These are phyloP conservation scores for Claviceps cyperi DNA, from an alignment of 2,329 filamentous ascomycete genomes.

Conservation along the genomic window DNA sequence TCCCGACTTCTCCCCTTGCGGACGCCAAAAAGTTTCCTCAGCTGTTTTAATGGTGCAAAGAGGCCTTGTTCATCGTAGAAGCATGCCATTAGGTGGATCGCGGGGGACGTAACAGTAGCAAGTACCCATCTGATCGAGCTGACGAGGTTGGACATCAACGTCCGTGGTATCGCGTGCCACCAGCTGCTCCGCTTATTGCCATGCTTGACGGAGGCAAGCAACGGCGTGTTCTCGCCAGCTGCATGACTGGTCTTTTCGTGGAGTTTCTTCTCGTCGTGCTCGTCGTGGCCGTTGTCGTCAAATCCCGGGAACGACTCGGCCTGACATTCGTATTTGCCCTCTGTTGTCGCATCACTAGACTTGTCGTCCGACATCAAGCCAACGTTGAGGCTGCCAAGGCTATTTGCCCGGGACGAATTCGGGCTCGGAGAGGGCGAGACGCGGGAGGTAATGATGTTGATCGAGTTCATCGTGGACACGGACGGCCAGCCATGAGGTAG, in stretches of 20 bases:
- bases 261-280: constrained; percentile 23
- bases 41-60: constrained; percentile 64
- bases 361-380: constrained; percentile 30
- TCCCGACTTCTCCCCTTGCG: constrained; percentile 24
- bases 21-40: constrained; percentile 47
- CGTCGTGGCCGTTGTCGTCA: constrained; percentile 22
- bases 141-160: constrained; percentile 57
- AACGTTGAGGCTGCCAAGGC: constrained; percentile 37
- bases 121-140: constrained; percentile 67
- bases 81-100: constrained; percentile 66
- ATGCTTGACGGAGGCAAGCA: constrained; percentile 29
- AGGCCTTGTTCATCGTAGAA: constrained; percentile 69
- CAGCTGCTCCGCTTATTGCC: constrained; percentile 24
- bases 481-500: constrained; percentile 38
- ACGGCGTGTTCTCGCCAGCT: constrained; percentile 50
- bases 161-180: constrained; percentile 48
- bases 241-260: constrained; percentile 18
- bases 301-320: constrained; percentile 23
- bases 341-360: constrained; percentile 18
- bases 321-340: constrained; percentile 20
- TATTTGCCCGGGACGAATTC: constrained; percentile 44
- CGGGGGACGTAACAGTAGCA: constrained; percentile 64
- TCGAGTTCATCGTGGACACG: constrained; percentile 73
- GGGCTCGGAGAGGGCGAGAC: constrained; percentile 50
- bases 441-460: constrained; percentile 83